Evolutionary conservation across 768 basidiomycete species (phyloP), one percentile per base, ranked within the genome.

Genomic region (Lactarius evosmus): DNA sequence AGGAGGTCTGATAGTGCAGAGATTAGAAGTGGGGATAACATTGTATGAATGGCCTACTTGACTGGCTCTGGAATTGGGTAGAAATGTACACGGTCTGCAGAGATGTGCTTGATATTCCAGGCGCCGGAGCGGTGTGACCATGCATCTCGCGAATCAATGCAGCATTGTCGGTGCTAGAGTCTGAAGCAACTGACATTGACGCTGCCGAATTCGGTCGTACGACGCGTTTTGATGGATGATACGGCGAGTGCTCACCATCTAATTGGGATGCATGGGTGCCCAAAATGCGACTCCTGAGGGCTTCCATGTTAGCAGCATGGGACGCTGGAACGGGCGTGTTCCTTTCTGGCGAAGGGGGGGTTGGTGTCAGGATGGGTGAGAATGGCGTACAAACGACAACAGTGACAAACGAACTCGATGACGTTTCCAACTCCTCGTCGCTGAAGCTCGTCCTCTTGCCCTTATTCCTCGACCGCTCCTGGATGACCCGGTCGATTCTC

Each of bases 401-500:
- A 50, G 60, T 49, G 29, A 40, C 53, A 56, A 56, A 69, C 68
- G 12, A 12, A 69, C 66, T 54, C 1, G 56, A 66, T 16, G 65
- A 55, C 50, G 60, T 65, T 27, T 67, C 66, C 38, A 57, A 56
- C 33, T 69, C 68, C 5, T 67, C 68, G 7, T 69, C 68, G 46
- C 66, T 67, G 7, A 67, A 44, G 19, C 68, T 69, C 41, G 55
- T 67, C 62, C 66, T 60, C 57, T 67, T 64, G 0, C 66, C 68
- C 50, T 61, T 64, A 55, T 61, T 64, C 62, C 57, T 54, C 60
- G 60, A 63, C 11, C 68, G 62, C 49, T 69, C 68, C 52, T 63
- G 59, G 8, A 59, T 60, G 3, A 69, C 62, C 22, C 60, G 46
- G 17, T 67, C 66, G 19, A 61, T 63, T 34, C 68, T 60, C 33